A percentile compares a stretch with the other conserved stretches of the same genome.
These are phyloP conservation scores for Priceomyces melissophilus DNA, from an alignment of 805 yeast genomes.

Conservation along the genomic window DNA sequence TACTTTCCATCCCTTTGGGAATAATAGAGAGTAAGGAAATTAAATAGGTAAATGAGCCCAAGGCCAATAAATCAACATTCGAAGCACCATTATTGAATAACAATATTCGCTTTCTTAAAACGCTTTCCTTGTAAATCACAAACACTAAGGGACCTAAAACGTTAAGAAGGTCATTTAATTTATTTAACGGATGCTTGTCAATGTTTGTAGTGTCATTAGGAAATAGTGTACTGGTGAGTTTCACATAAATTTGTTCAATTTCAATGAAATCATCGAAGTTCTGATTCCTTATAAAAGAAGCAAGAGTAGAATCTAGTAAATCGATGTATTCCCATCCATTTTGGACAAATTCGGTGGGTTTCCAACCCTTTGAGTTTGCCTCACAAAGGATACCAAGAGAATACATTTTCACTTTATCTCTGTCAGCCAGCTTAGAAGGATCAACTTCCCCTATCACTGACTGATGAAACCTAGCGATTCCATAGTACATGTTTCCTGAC, in stretches of 20 bases:
- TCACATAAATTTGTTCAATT: conserved; percentile 15
- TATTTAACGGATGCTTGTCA: conserved; percentile 40
- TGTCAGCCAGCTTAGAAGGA: conserved; percentile 9
- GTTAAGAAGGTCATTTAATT: conserved; percentile 44
- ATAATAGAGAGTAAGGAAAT: conserved; percentile 59
- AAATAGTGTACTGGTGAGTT: conserved; percentile 9
- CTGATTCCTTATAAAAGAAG: conserved; percentile 15
- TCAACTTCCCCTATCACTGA: background rate
- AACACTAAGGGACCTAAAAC: conserved; percentile 64
- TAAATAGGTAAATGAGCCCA: conserved; percentile 52
- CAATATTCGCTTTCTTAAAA: conserved; percentile 56
- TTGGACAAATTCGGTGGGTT: conserved; percentile 31
- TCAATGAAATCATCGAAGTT: conserved; percentile 14
- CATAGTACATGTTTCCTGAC: conserved; percentile 26
- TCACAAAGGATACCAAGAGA: conserved; percentile 36
- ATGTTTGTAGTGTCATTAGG: conserved; percentile 7
- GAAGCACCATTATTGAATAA: conserved; percentile 34
- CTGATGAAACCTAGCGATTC: conserved; percentile 33
- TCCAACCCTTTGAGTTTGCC: conserved; percentile 27
- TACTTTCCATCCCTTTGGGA: conserved; percentile 50
- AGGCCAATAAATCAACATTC: conserved; percentile 13
- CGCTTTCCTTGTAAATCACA: conserved; percentile 58
- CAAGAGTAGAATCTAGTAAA: conserved; percentile 23
- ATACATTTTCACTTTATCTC: conserved; percentile 35
- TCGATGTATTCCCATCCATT: conserved; percentile 39